These are phyloP conservation scores for Candida loeiensis DNA, from an alignment of 805 yeast species.

Conservation along the genomic window DNA sequence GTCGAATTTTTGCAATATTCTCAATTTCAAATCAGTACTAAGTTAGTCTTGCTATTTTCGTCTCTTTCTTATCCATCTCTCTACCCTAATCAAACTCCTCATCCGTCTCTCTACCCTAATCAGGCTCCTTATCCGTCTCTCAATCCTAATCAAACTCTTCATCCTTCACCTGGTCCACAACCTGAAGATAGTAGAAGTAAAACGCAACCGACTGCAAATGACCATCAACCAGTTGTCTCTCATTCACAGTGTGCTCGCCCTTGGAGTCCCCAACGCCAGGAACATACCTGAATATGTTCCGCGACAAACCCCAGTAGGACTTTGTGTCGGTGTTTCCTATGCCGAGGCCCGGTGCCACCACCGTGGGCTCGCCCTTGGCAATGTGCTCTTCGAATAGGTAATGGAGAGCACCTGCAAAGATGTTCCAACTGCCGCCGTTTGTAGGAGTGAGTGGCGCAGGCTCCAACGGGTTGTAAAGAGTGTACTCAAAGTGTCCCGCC, in stretches of 20 bases:
- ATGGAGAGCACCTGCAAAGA: slow-evolving; percentile 35
- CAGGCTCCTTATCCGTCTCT: slow-evolving; percentile 1
- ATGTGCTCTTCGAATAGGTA: slow-evolving; percentile 36
- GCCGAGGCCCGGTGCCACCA: slow-evolving; percentile 33
- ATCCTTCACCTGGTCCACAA: slow-evolving; percentile 20
- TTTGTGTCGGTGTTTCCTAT: slow-evolving; percentile 43
- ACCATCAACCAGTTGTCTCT: slow-evolving; percentile 25
- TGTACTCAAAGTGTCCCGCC: slow-evolving; percentile 32
- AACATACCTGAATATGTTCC: slow-evolving; percentile 34
- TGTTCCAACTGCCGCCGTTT: slow-evolving; percentile 30
- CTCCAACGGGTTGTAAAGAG: slow-evolving; percentile 24
- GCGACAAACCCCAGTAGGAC: slow-evolving; percentile 39
- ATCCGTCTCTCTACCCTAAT: slow-evolving; percentile 5
- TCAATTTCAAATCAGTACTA: no score
- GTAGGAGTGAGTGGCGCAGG: slow-evolving; percentile 40
- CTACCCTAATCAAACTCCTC: neutral
- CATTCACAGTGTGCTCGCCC: slow-evolving; percentile 36
- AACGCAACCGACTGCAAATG: slow-evolving; percentile 36
- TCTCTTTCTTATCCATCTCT: slow-evolving; percentile 1
- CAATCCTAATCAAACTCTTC: slow-evolving; percentile 8
- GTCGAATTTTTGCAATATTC: no score
- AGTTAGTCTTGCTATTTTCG: neutral
- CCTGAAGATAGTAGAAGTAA: slow-evolving; percentile 37
- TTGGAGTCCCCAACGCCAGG: slow-evolving; percentile 21
- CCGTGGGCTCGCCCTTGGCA: slow-evolving; percentile 22